phyloP scores from a whole-genome alignment of 1,139 yeast genomes.

The Pichia inconspicua region DNA sequence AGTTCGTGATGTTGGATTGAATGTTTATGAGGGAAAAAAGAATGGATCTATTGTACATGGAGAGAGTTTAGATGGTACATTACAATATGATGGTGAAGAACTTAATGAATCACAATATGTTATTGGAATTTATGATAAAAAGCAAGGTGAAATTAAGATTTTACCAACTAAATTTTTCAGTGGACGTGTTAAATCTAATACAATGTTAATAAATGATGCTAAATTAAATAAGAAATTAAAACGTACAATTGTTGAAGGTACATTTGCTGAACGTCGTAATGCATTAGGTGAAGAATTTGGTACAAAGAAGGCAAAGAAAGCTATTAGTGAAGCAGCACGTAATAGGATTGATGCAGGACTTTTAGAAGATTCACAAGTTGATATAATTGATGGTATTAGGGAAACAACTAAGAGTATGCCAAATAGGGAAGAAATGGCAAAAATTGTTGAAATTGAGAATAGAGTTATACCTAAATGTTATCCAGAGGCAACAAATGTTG shows the following conservation, averaged over 20 bases:
- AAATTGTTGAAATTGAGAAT: conserved; percentile 48
- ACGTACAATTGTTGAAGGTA: conserved; percentile 9
- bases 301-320: conserved; percentile 91
- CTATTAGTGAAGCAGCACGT: conserved; percentile 71
- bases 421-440: conserved; percentile 49
- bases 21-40: conserved; percentile 35
- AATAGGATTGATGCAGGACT: conserved; percentile 82
- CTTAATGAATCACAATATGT: conserved; percentile 30
- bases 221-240: conserved; percentile 11
- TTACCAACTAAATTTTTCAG: conserved; percentile 23
- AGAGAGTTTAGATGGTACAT: conserved; percentile 45
- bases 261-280: conserved; percentile 47
- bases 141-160: conserved; percentile 50
- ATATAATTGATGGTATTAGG: conserved; percentile 75
- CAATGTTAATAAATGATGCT: conserved; percentile 11
- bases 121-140: conserved; percentile 65
- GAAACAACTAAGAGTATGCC: conserved; percentile 68
- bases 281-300: conserved; percentile 95
- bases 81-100: conserved; percentile 64
- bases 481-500: conserved; percentile 68
- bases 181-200: conserved; percentile 10
- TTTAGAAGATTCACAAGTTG: conserved; percentile 51
- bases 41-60: conserved; percentile 53
- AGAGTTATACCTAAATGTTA: conserved; percentile 82
- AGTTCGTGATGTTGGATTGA: conserved; percentile 55